A percentile compares a stretch with the other conserved stretches of the same genome.
These are phyloP conservation scores for Nicotiana otophora DNA, from an alignment of 257 asterid species.

Conservation along the genomic window DNA sequence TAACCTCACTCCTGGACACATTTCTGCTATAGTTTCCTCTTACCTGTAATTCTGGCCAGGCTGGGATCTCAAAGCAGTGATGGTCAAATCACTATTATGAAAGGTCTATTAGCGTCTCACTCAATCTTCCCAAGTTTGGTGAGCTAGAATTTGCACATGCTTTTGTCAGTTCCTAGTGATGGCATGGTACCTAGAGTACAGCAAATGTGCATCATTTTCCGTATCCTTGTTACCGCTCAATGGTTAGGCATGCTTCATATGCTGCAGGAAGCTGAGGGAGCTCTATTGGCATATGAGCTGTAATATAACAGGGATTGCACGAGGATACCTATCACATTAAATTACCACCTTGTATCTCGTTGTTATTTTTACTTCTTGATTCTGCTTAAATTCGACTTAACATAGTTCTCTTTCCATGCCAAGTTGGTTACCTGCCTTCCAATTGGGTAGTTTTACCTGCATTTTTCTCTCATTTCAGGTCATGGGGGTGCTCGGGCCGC, in stretches of 20 bases:
- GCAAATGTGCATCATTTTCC: background rate
- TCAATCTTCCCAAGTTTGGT: background rate
- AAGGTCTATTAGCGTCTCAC: background rate
- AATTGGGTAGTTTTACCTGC: background rate
- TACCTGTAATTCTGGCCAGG: background rate
- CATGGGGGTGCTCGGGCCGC: slow-evolving; percentile 99
- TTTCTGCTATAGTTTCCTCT: background rate
- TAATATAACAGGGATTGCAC: background rate
- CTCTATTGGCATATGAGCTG: background rate
- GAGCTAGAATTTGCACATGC: background rate
- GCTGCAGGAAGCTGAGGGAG: background rate
- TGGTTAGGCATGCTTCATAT: background rate
- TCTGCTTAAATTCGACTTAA: background rate
- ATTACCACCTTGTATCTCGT: background rate
- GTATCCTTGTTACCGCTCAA: background rate
- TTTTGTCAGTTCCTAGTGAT: background rate
- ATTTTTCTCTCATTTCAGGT: slow-evolving; percentile 42
- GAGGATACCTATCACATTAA: background rate
- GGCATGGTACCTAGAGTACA: background rate
- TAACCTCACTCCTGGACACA: background rate
- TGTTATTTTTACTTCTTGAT: background rate
- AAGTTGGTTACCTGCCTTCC: background rate
- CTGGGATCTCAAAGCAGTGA: background rate
- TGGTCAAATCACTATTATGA: background rate
- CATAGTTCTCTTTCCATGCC: background rate